phyloP scores from a whole-genome alignment of 495 filamentous ascomycete genomes.

The Aspergillus egyptiacus region DNA sequence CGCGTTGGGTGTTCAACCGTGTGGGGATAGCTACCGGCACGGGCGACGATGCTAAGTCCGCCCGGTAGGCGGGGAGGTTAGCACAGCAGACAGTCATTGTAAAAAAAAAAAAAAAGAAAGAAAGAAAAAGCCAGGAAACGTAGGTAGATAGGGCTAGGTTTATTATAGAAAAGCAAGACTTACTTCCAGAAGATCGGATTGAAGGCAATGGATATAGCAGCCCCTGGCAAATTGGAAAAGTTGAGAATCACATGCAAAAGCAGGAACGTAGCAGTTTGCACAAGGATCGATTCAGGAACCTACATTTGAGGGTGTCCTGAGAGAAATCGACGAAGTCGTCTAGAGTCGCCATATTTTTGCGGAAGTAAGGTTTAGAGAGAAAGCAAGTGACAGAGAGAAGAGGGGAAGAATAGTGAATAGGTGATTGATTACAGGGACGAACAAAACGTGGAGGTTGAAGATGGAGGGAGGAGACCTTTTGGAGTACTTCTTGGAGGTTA shows the following conservation, averaged over 20 bases:
- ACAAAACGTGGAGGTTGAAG: constrained; percentile 7
- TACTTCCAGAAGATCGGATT: constrained; percentile 57
- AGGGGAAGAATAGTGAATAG: constrained; percentile 10
- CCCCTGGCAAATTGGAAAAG: constrained; percentile 27
- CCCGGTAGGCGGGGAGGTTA: constrained; percentile 14
- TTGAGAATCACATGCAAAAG: constrained; percentile 35
- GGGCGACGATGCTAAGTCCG: constrained; percentile 38
- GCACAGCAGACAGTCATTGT: neutral
- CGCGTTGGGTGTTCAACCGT: constrained; percentile 11
- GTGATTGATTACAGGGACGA: too few relatives aligned
- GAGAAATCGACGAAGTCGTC: constrained; percentile 42
- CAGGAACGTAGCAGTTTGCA: neutral
- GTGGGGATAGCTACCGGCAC: constrained; percentile 33
- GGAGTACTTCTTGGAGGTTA: too few relatives aligned
- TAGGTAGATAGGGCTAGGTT: neutral
- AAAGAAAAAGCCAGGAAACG: neutral
- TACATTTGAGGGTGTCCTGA: constrained; percentile 41
- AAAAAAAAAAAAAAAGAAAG: neutral
- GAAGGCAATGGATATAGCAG: constrained; percentile 46
- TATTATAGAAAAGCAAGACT: constrained; percentile 26
- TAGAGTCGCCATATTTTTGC: constrained; percentile 33
- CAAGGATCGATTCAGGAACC: constrained; percentile 3
- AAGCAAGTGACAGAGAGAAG: neutral
- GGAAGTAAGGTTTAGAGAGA: neutral
- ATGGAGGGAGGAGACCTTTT: constrained; percentile 6